Evolutionary conservation across 805 yeast genomes (phyloP), one percentile per base, ranked within the genome.

Genomic region (Metschnikowia matae): DNA sequence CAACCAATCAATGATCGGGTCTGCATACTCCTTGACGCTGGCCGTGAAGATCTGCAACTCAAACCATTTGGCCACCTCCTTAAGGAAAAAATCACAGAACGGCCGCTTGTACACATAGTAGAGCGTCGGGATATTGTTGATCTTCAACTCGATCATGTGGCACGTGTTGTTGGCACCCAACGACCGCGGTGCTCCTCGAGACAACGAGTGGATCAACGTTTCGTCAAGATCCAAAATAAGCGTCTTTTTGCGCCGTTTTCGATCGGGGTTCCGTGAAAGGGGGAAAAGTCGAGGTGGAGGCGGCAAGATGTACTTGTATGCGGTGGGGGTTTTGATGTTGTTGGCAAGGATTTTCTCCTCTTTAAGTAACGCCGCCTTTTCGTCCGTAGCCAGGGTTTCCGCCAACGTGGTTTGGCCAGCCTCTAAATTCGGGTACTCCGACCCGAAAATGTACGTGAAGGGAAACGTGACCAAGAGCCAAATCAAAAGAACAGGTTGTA

Each of bases 61-160:
- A 68, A 81, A 94, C 97, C 97, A 92, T 59, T 82, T 81, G 47
- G 85, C 75, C 7, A 90, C 94, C 53, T 84, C 84, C 52, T 81
- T 74, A 23, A 94, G 73, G 61, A 94, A 94, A 55, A 82, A 80
- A 65, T 89, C 96, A 65, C 97, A 94, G 63, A 78, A 85, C 0
- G 99, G 99, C 48, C 99, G 74, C 64, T 92, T 92, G 62, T 89
- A 88, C 23, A 94, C 96, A 64, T 86, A 87, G 67, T 92, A 94
- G 15, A 94, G 71, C 1, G 96, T 83, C 0, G 96, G 85, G 6
- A 87, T 73, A 53, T 83, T 83, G 58, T 82, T 81, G 50, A 77
- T 68, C 51, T 77, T 76, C 51, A 92, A 90, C 68, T 92, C 99
- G 48, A 92, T 86, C 78, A 90, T 84, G 52, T 62, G 63, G n/a